Conservation (phyloP, 2,329 filamentous ascomycete species). For the Bipolaris victoriae region DNA sequence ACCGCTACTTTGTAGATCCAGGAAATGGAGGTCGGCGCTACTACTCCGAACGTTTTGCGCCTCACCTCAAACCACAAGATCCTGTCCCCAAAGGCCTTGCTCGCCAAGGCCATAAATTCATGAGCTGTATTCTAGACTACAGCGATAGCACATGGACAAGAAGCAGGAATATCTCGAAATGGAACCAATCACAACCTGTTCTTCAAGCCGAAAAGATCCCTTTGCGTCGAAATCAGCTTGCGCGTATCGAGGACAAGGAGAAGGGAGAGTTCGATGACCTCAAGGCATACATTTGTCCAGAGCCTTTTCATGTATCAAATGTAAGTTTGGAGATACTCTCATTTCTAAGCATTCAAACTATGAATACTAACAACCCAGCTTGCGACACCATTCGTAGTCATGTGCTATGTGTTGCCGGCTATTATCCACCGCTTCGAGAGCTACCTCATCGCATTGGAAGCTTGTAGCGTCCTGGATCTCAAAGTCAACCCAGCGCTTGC, state of each 20-base stretch:
- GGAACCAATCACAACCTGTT: constrained; percentile 78
- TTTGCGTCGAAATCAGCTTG: constrained; percentile 82
- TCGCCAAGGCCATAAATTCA: constrained; percentile 38
- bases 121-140: constrained; percentile 76
- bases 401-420: constrained; percentile 78
- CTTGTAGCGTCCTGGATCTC: constrained; percentile 69
- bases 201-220: constrained; percentile 75
- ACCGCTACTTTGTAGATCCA: constrained; percentile 62
- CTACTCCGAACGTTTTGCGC: constrained; percentile 56
- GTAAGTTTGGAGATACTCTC: constrained; percentile 57
- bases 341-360: no score
- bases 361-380: constrained; percentile 58
- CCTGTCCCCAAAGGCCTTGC: constrained; percentile 65
- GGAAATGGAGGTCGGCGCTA: constrained; percentile 65
- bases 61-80: constrained; percentile 67
- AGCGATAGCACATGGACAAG: constrained; percentile 77
- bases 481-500: constrained; percentile 71
- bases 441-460: constrained; percentile 79
- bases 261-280: constrained; percentile 58
- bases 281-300: constrained; percentile 73
- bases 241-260: constrained; percentile 61
- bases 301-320: constrained; percentile 77
- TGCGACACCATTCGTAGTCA: constrained; percentile 70
- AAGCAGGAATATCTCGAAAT: constrained; percentile 55
- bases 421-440: constrained; percentile 85